Conservation (phyloP, 2,329 filamentous ascomycete genomes). For the Aureobasidium leucospermi region DNA sequence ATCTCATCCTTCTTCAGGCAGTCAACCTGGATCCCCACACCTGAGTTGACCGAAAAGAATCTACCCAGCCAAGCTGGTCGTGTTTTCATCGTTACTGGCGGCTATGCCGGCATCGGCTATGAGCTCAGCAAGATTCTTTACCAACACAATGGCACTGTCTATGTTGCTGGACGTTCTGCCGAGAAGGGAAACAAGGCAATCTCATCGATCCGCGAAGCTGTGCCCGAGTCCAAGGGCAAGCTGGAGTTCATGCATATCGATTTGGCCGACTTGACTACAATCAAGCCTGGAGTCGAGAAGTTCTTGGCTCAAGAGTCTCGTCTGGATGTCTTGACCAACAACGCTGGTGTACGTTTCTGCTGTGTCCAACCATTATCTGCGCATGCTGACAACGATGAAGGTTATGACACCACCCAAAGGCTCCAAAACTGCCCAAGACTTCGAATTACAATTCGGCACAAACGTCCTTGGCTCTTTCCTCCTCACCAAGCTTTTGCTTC, state of each 20-base stretch:
- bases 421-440: constrained; percentile 24
- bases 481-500: constrained; percentile 26
- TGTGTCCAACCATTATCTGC: too few species aligned
- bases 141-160: constrained; percentile 47
- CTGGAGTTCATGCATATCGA: constrained; percentile 43
- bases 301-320: constrained; percentile 30
- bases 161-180: constrained; percentile 44
- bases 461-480: constrained; percentile 29
- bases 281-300: constrained; percentile 27
- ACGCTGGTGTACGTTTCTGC: constrained; percentile 27
- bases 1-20: constrained; percentile 18
- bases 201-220: constrained; percentile 31
- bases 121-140: constrained; percentile 50
- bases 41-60: constrained; percentile 37
- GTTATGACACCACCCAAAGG: constrained; percentile 28
- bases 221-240: constrained; percentile 32
- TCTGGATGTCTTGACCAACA: constrained; percentile 37
- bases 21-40: constrained; percentile 25
- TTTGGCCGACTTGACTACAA: constrained; percentile 28
- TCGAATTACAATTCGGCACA: constrained; percentile 22
- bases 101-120: constrained; percentile 40
- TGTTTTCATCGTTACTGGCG: constrained; percentile 48
- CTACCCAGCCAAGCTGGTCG: constrained; percentile 36
- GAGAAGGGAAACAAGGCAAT: constrained; percentile 43
- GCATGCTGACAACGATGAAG: not conserved